Base-by-base conservation (phyloP, 1,284 basidiomycete genomes). In the Moesziomyces parantarcticus region DNA sequence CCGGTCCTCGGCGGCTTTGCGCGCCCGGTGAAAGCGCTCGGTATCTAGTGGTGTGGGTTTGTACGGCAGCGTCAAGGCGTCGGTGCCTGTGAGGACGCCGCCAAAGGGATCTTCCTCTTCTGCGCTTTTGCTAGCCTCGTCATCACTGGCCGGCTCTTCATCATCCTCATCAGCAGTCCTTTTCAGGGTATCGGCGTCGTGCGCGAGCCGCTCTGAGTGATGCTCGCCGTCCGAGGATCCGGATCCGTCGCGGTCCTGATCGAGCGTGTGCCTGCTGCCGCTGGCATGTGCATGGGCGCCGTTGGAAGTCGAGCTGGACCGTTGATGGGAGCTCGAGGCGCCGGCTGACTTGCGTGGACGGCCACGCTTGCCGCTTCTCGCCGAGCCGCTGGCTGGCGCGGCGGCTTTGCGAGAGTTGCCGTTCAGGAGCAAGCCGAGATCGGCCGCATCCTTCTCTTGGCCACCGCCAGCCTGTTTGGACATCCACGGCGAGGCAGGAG, bases 51-150 rank as follows among this genome's bases (percentile, higher is more conserved):
- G 84, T 83, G 40, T 94, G 89, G 6, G 85, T 83, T n/a, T 62
- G 40, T 94, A 94, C 71, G 89, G 90, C 20, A 87, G 85, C 26
- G 88, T 91, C 82, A 94, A 92, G 26, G 93, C 89, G 54, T 97
- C 92, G 16, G 87, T 86, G 0, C 87, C 86, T 18, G 84, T 85
- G 52, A 98, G 86, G 10, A 56, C 95, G 86, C 41, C 94, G 92
- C 58, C 95, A 91, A 84, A 96, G 93, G 59, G 94, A 86, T 54
- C 85, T 62, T 76, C 85, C 75, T 72, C 76, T 22, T 63, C 72
- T 18, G 58, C 54, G 46, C 49, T 50, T 57, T 43, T 60, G 13
- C 59, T 63, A 2, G 44, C 64, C 21, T 71, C 75, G 20, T 57
- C 61, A 5, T 68, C 55, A 10, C 45, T 42, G 16, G 51, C 55